Evolutionary conservation across 2,329 filamentous ascomycete genomes (phyloP), one percentile per base, ranked within the genome.

Genomic region (Byssoonygena ceratinophila): DNA sequence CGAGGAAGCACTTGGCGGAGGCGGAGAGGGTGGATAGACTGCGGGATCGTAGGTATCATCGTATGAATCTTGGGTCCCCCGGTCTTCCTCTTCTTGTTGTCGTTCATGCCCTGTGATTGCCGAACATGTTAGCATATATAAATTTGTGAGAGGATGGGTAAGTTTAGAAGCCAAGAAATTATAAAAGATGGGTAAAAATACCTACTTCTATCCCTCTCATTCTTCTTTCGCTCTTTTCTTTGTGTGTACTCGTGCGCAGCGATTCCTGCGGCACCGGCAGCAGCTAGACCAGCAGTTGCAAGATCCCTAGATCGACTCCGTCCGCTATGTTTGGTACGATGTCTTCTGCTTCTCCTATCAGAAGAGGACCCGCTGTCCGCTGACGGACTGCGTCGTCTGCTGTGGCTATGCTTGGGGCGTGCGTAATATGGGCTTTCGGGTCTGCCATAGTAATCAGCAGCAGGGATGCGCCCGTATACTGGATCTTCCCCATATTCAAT

Each of bases 401-500:
- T 75, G 46, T 71, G 65, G 52, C 67, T 68, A 27, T 40, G 47
- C 62, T 69, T 55, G 62, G 75, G 44, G 67, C 12, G 63, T 63
- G 58, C 27, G 45, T 52, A 47, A 18, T 37, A 47, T 23, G 41
- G 31, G 46, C 64, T 69, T 23, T 61, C 55, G 1, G 71, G 68
- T 22, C 69, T 67, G 22, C 72, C 69, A 56, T 74, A 72, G 57
- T 74, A 73, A 55, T 74, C 68, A 49, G 69, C 70, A 23, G 69
- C 61, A 22, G 68, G 71, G 46, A 73, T 72, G 59, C 78, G 78
- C 59, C 77, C 75, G 59, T 79, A 75, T 51, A 83, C 78, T 6
- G 80, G 80, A 61, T 79, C 76, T 62, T 76, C 74, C 58, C 80
- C 81, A 64, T 84, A 83, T 64, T 82, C 80, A 68, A 83, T 80